Conservation (phyloP, 129 eudicot species). For the Flaveria bidentis region DNA sequence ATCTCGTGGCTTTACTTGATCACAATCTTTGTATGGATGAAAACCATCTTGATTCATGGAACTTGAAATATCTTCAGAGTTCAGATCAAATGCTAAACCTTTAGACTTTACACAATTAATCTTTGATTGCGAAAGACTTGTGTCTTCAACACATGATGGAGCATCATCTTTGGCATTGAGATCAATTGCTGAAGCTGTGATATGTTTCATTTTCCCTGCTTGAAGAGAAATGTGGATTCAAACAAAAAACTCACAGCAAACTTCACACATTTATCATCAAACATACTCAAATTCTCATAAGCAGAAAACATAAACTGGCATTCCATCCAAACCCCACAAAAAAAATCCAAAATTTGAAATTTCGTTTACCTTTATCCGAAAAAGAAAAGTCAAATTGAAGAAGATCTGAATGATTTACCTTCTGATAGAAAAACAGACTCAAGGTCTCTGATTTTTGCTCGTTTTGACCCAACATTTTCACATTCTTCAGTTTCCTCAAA, state of each 20-base stretch:
- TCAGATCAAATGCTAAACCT: conserved; percentile 53
- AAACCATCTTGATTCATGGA: neutral
- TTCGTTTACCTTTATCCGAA: neutral
- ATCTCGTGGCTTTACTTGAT: conserved; percentile 6
- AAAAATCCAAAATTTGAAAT: neutral
- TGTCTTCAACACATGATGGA: conserved; percentile 29
- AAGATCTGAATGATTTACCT: conserved; percentile 38
- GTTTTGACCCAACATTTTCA: conserved; percentile 41
- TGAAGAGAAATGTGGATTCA: neutral
- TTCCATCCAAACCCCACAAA: neutral
- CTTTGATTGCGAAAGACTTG: conserved; percentile 20
- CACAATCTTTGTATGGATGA: conserved; percentile 31
- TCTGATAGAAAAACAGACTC: conserved; percentile 54
- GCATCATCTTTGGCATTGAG: conserved; percentile 51
- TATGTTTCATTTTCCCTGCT: too few species aligned
- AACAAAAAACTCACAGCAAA: conserved; percentile 1
- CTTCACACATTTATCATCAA: too few species aligned
- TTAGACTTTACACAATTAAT: conserved; percentile 27
- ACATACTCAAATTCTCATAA: conserved; percentile 15
- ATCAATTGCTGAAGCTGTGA: conserved; percentile 40
- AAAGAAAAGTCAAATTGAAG: neutral
- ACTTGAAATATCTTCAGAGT: conserved; percentile 44
- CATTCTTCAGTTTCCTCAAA: conserved; percentile 44
- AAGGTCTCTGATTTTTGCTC: conserved; percentile 59
- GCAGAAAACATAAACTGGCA: neutral